Conservation (phyloP, 2,329 filamentous ascomycete species). For the Verticillium longisporum region DNA sequence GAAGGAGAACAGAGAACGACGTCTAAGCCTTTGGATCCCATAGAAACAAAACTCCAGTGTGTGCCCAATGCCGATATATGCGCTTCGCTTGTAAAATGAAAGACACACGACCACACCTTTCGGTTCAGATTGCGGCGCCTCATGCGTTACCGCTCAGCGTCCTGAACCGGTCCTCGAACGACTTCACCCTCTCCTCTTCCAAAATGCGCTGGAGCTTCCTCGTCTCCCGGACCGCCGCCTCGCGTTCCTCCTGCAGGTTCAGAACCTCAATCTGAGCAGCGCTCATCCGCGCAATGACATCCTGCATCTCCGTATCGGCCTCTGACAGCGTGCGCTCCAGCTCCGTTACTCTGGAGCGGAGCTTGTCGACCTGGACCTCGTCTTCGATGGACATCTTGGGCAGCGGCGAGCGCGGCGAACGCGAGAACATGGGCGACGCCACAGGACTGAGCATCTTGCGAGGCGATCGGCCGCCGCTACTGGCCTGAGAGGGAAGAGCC, state of each 20-base stretch:
- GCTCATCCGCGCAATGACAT: constrained; percentile 75
- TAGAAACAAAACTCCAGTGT: neutral
- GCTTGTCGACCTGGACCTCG: constrained; percentile 64
- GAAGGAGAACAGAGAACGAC: neutral
- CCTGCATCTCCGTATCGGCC: constrained; percentile 70
- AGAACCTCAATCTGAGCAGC: constrained; percentile 76
- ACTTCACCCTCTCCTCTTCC: constrained; percentile 54
- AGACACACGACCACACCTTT: neutral
- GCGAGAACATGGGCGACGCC: constrained; percentile 25
- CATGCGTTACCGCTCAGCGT: constrained; percentile 19
- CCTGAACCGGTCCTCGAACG: constrained; percentile 30
- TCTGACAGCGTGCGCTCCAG: constrained; percentile 64
- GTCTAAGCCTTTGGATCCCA: neutral
- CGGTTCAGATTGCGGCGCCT: neutral
- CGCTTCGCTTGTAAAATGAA: neutral
- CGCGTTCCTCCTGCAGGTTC: constrained; percentile 68
- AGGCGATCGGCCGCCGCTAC: constrained; percentile 20
- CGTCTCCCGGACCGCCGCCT: constrained; percentile 68
- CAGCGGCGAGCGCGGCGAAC: constrained; percentile 37
- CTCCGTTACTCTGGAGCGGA: constrained; percentile 74
- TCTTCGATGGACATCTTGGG: constrained; percentile 64
- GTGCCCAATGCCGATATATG: neutral
- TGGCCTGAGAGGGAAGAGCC: constrained; percentile 43
- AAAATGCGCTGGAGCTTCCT: constrained; percentile 62
- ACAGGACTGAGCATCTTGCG: constrained; percentile 27